Base-by-base conservation (phyloP, 257 asterid genomes). In the Paulownia fortunei region DNA sequence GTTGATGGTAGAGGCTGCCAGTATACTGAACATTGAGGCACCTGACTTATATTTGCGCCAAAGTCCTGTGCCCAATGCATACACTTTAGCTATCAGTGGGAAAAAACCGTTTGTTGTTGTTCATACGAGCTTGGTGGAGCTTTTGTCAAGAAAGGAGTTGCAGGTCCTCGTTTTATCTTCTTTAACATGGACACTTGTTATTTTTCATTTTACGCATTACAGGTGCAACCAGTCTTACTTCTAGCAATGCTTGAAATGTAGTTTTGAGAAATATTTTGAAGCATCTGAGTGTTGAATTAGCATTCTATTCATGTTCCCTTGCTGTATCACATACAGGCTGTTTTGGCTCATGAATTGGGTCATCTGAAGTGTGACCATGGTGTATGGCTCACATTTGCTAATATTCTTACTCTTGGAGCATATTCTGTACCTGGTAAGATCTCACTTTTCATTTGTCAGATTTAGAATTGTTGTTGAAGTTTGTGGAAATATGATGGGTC, bases 321-420 rank as follows among this genome's bases (percentile, higher is more conserved):
- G 27, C 54, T 60, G 8, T 47, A 27, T 81, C 42, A 32, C 59
- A 2, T 80, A n/a, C 86, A 94, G 98, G 97, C 97, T 82, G 97
- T 94, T 77, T 82, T 92, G 90, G 99, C 99, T 76, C 99, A 94
- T 74, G 98, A 92, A 84, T 85, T 92, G 87, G 98, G 98, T 72
- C 98, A 92, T 84, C 83, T 92, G 82, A 92, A 94, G 89, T 94
- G 98, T 76, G 98, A 91, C 82, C 98, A 94, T 81, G 98, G 98
- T 61, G 86, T 94, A 71, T 94, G 98, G 98, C 87, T 94, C 85
- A 94, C 98, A 24, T 79, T 88, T 77, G 98, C 98, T 7, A 94
- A 94, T 82, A 84, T 94, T 84, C 89, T 94, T 58, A 92, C 98
- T 27, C 94, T 94, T 37, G 98, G 98, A 79, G 98, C 95, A 70